Percentiles rank a stretch among this genome's conserved stretches.
phyloP scores from a whole-genome alignment of 495 filamentous ascomycete genomes.

The Aspergillus olivimuriae region DNA sequence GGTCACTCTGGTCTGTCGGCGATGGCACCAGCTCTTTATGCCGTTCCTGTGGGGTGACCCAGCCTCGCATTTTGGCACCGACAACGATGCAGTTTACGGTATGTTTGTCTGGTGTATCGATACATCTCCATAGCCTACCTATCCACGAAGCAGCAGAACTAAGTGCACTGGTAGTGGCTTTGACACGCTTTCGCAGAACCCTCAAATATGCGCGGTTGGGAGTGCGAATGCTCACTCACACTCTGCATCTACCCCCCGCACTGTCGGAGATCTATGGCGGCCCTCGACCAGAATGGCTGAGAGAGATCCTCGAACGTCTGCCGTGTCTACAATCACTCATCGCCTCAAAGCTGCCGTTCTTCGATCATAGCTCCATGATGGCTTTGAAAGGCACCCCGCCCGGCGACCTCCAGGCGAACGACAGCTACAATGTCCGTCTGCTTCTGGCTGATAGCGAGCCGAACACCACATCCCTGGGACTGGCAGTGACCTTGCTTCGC shows the following conservation, averaged over 20 bases:
- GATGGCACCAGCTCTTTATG: conserved; percentile 55
- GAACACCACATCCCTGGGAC: conserved; percentile 49
- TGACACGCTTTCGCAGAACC: conserved; percentile 57
- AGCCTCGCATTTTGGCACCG: conserved; percentile 55
- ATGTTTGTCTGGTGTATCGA: too few relatives aligned
- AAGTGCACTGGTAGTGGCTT: conserved; percentile 43
- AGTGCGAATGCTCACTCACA: conserved; percentile 54
- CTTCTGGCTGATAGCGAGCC: conserved; percentile 52
- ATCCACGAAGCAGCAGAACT: background rate
- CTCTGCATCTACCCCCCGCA: conserved; percentile 60
- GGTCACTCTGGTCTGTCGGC: conserved; percentile 49
- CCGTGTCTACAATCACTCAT: conserved; percentile 57
- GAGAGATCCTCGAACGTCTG: conserved; percentile 53
- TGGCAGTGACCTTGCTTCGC: conserved; percentile 45
- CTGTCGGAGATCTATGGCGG: conserved; percentile 60
- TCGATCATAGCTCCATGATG: conserved; percentile 56
- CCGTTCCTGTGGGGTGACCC: conserved; percentile 63
- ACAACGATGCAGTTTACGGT: conserved; percentile 60
- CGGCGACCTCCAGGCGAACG: conserved; percentile 18
- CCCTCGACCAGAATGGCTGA: conserved; percentile 54
- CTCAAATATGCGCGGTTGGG: conserved; percentile 47
- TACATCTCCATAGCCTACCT: too few relatives aligned
- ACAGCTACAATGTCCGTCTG: conserved; percentile 42
- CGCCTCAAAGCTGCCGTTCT: conserved; percentile 56
- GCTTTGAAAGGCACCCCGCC: conserved; percentile 30